Conservation (phyloP, 306 rosid species). For the Quercus engelmannii region DNA sequence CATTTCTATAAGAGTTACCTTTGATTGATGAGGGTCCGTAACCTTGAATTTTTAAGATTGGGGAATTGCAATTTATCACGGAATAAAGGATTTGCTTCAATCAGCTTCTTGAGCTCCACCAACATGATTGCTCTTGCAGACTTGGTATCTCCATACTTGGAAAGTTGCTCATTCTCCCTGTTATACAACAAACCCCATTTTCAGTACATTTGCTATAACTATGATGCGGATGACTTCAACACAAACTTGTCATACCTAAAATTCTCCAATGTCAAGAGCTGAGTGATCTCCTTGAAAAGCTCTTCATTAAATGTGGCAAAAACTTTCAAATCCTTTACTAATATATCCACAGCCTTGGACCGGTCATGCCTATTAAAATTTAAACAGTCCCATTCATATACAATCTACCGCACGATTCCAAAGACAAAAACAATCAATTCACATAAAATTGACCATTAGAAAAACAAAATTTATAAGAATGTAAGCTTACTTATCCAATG, state of each 20-base stretch:
- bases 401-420: conserved; percentile 4
- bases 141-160: conserved; percentile 96
- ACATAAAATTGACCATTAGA: not conserved
- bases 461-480: conserved; percentile 10
- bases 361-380: conserved; percentile 73
- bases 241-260: conserved; percentile 51
- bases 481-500: conserved; percentile 86
- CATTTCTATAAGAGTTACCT: conserved; percentile 43
- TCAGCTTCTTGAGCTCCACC: conserved; percentile 96
- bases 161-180: conserved; percentile 94
- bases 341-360: conserved; percentile 85
- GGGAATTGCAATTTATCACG: conserved; percentile 98
- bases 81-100: conserved; percentile 93
- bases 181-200: conserved; percentile 21
- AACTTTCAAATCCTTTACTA: conserved; percentile 88
- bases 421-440: conserved; percentile 8
- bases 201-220: not conserved
- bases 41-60: conserved; percentile 85
- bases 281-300: conserved; percentile 93
- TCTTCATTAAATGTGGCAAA: conserved; percentile 91
- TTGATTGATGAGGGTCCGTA: conserved; percentile 94
- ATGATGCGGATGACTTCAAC: not conserved
- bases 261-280: conserved; percentile 87
- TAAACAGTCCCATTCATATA: conserved; percentile 9
- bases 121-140: conserved; percentile 96